phyloP scores from a whole-genome alignment of 192 early-diverging fungal genomes.

The Mortierella antarctica region DNA sequence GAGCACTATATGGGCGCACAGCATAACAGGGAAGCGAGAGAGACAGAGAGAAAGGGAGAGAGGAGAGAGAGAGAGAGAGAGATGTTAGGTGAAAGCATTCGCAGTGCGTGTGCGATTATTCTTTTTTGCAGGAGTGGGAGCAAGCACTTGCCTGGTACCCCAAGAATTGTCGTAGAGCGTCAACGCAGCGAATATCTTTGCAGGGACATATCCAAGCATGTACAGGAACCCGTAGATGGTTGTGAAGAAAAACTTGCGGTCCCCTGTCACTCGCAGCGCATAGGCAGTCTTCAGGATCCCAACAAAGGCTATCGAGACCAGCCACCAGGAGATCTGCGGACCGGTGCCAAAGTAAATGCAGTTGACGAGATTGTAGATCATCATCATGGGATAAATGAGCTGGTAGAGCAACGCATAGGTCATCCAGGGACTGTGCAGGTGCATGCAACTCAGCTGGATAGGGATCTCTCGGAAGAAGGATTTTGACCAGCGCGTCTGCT shows the following conservation, averaged over 20 bases:
- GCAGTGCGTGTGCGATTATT: too few species aligned
- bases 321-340: slow-evolving; percentile 52
- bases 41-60: slow-evolving; percentile 1
- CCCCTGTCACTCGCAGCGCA: slow-evolving; percentile 46
- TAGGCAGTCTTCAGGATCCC: slow-evolving; percentile 60
- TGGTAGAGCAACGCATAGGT: slow-evolving; percentile 69
- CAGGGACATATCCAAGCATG: slow-evolving; percentile 65
- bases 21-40: background rate
- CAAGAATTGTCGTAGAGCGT: slow-evolving; percentile 69
- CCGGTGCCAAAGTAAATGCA: slow-evolving; percentile 50
- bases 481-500: slow-evolving; percentile 75
- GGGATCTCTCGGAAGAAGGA: slow-evolving; percentile 70
- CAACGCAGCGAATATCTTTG: slow-evolving; percentile 66
- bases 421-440: slow-evolving; percentile 71
- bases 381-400: slow-evolving; percentile 69
- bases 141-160: slow-evolving; percentile 58
- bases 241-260: slow-evolving; percentile 57
- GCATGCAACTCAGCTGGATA: slow-evolving; percentile 58
- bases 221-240: slow-evolving; percentile 65
- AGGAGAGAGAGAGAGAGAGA: background rate
- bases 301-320: slow-evolving; percentile 57
- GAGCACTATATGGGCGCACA: slow-evolving; percentile 18
- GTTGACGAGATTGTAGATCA: slow-evolving; percentile 63
- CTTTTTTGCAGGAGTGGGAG: background rate
- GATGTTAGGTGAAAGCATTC: background rate